Base-by-base conservation (phyloP, 2,329 filamentous ascomycete genomes). In the Fusarium pseudonygamai region DNA sequence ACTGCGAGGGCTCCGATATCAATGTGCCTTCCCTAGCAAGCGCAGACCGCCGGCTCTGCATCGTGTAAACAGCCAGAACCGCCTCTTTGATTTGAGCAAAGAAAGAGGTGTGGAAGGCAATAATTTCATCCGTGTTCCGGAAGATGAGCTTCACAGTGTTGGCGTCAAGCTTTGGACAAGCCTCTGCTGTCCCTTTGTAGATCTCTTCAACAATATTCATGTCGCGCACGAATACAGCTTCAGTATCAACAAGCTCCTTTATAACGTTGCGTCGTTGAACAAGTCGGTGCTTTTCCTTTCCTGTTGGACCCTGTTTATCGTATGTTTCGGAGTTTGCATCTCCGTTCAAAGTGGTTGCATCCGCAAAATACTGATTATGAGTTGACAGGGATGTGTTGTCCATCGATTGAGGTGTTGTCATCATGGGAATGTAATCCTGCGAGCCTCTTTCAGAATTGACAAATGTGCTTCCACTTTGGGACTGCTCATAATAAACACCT, bases 201-300 rank as follows among this genome's bases (percentile, higher is more conserved):
- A 99, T 98, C 79, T 98, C 95, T 78, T 97, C 94, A 6, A 97
- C 93, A 60, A 99, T 96, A 80, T 95, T 97, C 94, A 99, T 96
- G 80, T 99, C 96, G 72, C 94, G 91, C 64, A 97, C 91, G 82
- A 97, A 98, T 11, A 92, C 91, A 53, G 94, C 91, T 80, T 99
- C 96, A 0, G 96, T 99, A 78, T 98, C 95, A 50, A 98, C 89
- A 42, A 99, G 86, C 82, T 99, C 96, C 79, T 96, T 95, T 77
- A 98, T 92, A 53, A 97, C 91, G 80, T 97, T 91, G 61, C 92
- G 90, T 26, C 96, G 92, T 79, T 96, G 93, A 56, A 90, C 89
- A 14, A 98, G 85, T n/a, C 93, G 90, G 68, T 92, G 92, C 68
- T 88, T 88, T 72, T 92, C 89, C 69, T 91, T 87, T 36, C 84